A percentile compares a stretch with the other conserved stretches of the same genome.
Evolutionary conservation across 768 basidiomycete genomes (phyloP).

Genomic region (Tylopilus felleus): DNA sequence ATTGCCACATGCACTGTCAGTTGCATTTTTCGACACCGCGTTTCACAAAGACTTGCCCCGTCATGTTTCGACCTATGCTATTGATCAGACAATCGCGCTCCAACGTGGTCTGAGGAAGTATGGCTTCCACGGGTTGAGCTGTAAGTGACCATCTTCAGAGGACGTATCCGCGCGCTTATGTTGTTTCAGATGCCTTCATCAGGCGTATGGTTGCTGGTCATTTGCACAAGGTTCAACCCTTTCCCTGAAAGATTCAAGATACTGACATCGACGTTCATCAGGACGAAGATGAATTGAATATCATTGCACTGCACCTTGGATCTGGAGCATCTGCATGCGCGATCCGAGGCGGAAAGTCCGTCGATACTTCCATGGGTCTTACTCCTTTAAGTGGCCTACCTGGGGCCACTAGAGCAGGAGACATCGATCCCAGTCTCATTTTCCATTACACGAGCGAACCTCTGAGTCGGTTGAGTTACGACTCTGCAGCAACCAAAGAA

Average conservation of each 20-base stretch:
- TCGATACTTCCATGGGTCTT: constrained; percentile 90
- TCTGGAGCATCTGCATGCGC: constrained; percentile 87
- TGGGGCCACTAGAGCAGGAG: constrained; percentile 82
- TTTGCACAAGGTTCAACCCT: constrained; percentile 47
- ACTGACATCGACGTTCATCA: constrained; percentile 16
- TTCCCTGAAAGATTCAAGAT: neutral
- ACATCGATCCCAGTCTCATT: constrained; percentile 80
- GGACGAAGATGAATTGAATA: constrained; percentile 51
- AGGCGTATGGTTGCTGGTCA: constrained; percentile 56
- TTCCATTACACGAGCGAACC: constrained; percentile 71
- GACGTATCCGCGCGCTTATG: neutral
- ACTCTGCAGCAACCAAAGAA: constrained; percentile 41
- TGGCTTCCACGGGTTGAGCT: constrained; percentile 87
- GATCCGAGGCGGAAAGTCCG: constrained; percentile 66
- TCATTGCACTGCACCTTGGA: constrained; percentile 85
- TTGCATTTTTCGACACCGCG: constrained; percentile 87
- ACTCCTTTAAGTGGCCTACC: constrained; percentile 87
- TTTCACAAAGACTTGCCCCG: constrained; percentile 76
- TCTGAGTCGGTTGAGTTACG: constrained; percentile 48
- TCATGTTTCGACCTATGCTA: constrained; percentile 78
- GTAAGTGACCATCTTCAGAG: constrained; percentile 30
- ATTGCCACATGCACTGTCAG: constrained; percentile 65
- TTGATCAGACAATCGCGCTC: constrained; percentile 58
- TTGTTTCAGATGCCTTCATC: constrained; percentile 58
- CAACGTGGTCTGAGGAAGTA: constrained; percentile 79